These are phyloP conservation scores for Elongisporangium senticosum DNA, from an alignment of 352 stramenopile genomes.

Conservation along the genomic window DNA sequence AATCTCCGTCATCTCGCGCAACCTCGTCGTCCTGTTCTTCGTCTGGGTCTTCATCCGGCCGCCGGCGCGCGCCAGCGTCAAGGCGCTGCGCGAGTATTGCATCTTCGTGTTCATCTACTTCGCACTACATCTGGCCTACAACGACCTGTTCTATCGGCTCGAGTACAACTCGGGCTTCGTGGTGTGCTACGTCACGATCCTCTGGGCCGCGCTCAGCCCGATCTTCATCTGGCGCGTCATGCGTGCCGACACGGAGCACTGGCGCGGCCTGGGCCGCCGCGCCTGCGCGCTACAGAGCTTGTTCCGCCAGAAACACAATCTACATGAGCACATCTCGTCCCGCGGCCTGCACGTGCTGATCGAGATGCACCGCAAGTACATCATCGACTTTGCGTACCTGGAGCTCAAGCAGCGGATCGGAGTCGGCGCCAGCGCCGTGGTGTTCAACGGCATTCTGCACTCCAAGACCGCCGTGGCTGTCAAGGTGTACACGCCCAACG, in stretches of 20 bases:
- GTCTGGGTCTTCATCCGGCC: constrained; percentile 35
- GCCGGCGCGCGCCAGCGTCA: constrained; percentile 35
- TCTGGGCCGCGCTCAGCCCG: constrained; percentile 48
- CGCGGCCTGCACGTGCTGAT: constrained; percentile 60
- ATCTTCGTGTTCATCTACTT: constrained; percentile 42
- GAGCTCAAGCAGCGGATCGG: constrained; percentile 42
- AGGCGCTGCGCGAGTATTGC: constrained; percentile 54
- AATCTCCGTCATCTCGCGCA: constrained; percentile 25
- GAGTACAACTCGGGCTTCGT: constrained; percentile 24
- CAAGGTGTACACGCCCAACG: constrained; percentile 68
- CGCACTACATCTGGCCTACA: constrained; percentile 30
- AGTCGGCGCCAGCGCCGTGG: constrained; percentile 43
- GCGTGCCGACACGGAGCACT: constrained; percentile 66
- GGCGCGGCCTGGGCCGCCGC: constrained; percentile 53
- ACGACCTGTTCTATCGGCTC: constrained; percentile 24
- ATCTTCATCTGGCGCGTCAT: constrained; percentile 70
- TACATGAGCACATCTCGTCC: constrained; percentile 55
- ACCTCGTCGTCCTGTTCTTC: constrained; percentile 33
- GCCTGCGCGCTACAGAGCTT: constrained; percentile 46
- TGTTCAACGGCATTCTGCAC: constrained; percentile 60
- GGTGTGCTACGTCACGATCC: constrained; percentile 29
- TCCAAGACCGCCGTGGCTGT: constrained; percentile 52
- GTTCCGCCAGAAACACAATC: constrained; percentile 41
- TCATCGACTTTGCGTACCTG: constrained; percentile 61
- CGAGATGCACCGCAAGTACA: constrained; percentile 60